Evolutionary conservation across 148 eudicot genomes (phyloP).

Genomic region (Rheum nobile): DNA sequence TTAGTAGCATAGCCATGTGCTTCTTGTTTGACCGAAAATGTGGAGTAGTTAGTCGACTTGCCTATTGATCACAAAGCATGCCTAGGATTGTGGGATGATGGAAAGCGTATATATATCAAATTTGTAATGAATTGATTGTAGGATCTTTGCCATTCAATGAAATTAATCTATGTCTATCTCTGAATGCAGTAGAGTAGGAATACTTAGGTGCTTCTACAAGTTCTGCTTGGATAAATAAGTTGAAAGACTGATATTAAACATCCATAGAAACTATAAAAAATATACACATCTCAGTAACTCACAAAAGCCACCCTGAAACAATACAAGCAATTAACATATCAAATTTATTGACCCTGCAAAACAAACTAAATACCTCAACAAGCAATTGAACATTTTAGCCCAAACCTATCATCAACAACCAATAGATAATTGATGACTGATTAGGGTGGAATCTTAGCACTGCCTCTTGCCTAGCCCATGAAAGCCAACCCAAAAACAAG

Average conservation of each 20-base stretch:
- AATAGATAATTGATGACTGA: background rate
- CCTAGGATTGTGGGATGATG: background rate
- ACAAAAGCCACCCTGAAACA: background rate
- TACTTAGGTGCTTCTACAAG: background rate
- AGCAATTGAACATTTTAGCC: background rate
- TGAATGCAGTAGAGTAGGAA: background rate
- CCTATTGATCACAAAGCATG: background rate
- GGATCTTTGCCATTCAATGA: background rate
- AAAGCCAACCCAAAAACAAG: constrained; percentile 15
- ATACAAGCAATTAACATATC: background rate
- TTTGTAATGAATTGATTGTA: background rate
- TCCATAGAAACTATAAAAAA: background rate
- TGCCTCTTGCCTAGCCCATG: constrained; percentile 44
- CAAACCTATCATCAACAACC: background rate
- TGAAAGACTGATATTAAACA: background rate
- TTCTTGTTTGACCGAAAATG: background rate
- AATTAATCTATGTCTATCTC: background rate
- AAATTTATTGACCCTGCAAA: background rate
- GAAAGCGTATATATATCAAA: background rate
- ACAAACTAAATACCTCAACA: background rate
- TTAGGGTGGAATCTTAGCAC: constrained; percentile 7
- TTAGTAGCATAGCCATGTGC: background rate
- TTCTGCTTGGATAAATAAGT: background rate
- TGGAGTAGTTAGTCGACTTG: background rate
- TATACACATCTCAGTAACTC: background rate